Percentiles rank a stretch among this genome's conserved stretches.
phyloP scores from a whole-genome alignment of 371 early-diverging fungal genomes.

The Mucor piriformis region DNA sequence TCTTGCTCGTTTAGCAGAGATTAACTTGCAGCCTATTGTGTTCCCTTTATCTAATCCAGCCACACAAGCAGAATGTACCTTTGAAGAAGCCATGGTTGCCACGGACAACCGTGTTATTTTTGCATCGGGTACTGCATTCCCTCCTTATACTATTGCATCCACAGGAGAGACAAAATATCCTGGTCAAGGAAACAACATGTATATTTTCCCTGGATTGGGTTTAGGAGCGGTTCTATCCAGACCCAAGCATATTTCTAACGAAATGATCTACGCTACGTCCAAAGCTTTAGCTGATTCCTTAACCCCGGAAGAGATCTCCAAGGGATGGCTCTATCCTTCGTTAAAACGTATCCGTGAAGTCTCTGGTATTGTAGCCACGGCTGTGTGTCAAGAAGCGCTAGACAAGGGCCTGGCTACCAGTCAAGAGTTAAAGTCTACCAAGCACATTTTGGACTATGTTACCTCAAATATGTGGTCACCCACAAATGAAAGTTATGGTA shows the following conservation, averaged over 20 bases:
- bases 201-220: slow-evolving; percentile 92
- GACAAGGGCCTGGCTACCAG: slow-evolving; percentile 53
- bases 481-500: slow-evolving; percentile 14
- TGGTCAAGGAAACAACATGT: slow-evolving; percentile 95
- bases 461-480: slow-evolving; percentile 27
- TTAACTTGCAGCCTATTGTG: slow-evolving; percentile 87
- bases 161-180: slow-evolving; percentile 63
- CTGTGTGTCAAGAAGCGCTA: slow-evolving; percentile 68
- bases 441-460: slow-evolving; percentile 19
- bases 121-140: slow-evolving; percentile 94
- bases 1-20: slow-evolving; percentile 65
- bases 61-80: slow-evolving; percentile 90
- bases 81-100: slow-evolving; percentile 81
- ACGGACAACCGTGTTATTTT: slow-evolving; percentile 87
- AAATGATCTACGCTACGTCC: slow-evolving; percentile 80
- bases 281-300: slow-evolving; percentile 81
- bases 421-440: neutral
- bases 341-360: slow-evolving; percentile 85
- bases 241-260: slow-evolving; percentile 70
- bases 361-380: slow-evolving; percentile 75
- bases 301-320: slow-evolving; percentile 63
- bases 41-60: slow-evolving; percentile 93
- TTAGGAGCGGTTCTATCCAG: slow-evolving; percentile 78
- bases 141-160: slow-evolving; percentile 65
- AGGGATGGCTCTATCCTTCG: slow-evolving; percentile 81